A percentile compares a stretch with the other conserved stretches of the same genome.
Evolutionary conservation across 2,329 filamentous ascomycete species (phyloP).

Genomic region (Neoascochyta sp.): DNA sequence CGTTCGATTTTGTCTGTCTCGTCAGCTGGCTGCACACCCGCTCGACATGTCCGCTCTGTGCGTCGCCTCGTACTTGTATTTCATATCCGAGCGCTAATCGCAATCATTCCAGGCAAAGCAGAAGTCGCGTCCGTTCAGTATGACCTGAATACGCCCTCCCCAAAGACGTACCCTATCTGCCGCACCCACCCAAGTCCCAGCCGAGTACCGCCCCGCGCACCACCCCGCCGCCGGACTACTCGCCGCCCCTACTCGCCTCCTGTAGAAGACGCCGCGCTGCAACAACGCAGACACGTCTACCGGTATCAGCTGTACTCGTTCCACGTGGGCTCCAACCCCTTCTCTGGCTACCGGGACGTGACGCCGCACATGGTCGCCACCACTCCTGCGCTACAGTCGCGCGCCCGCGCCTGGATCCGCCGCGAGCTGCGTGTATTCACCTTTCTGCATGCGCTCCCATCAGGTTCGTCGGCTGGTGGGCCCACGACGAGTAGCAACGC

Average conservation of each 20-base stretch:
- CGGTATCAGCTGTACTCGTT: constrained; percentile 67
- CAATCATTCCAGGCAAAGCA: constrained; percentile 45
- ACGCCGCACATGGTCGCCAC: constrained; percentile 62
- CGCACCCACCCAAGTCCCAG: constrained; percentile 14
- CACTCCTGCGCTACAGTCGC: constrained; percentile 66
- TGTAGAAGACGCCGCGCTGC: constrained; percentile 46
- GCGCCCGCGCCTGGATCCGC: constrained; percentile 76
- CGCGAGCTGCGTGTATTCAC: constrained; percentile 80
- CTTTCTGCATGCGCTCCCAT: constrained; percentile 55
- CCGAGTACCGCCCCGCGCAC: constrained; percentile 1
- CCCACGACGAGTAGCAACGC: constrained; percentile 58
- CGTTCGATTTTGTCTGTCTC: constrained; percentile 84
- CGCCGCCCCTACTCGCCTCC: constrained; percentile 23
- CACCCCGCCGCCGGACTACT: constrained; percentile 12
- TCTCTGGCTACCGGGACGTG: constrained; percentile 73
- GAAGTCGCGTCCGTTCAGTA: constrained; percentile 61
- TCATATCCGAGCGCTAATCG: too few species aligned
- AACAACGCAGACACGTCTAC: constrained; percentile 69
- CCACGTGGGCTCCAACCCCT: constrained; percentile 75
- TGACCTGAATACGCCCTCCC: constrained; percentile 53
- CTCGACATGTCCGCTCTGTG: constrained; percentile 76
- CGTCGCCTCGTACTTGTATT: constrained; percentile 30
- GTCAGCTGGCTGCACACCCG: constrained; percentile 74
- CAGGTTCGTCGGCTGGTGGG: constrained; percentile 15
- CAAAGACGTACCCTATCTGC: constrained; percentile 58